phyloP scores from a whole-genome alignment of 352 stramenopile species.

The Phytophthora sansomeana region DNA sequence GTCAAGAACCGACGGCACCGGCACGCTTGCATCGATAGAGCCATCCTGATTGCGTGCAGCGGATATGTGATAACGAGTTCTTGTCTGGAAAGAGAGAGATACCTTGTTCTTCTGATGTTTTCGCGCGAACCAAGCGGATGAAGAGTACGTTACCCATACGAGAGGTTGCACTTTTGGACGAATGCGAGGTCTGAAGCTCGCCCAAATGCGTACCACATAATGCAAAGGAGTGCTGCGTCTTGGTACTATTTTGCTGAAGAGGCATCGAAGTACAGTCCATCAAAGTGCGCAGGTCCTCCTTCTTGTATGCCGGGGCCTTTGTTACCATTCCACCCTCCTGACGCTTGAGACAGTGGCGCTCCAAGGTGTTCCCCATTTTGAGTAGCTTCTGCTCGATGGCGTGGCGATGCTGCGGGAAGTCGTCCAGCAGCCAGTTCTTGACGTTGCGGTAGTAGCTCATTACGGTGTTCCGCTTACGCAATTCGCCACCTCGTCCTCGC shows the following conservation, averaged over 20 bases:
- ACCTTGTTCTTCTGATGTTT: constrained; percentile 10
- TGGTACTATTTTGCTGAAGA: too few species aligned
- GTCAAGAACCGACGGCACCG: background rate
- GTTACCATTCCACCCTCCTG: constrained; percentile 3
- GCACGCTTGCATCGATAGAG: background rate
- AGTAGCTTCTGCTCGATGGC: constrained; percentile 21
- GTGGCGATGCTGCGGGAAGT: constrained; percentile 1
- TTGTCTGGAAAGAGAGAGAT: constrained; percentile 1
- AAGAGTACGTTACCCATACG: constrained; percentile 18
- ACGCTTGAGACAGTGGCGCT: constrained; percentile 14
- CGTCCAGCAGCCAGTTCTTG: constrained; percentile 24
- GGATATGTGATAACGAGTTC: constrained; percentile 3
- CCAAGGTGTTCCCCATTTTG: constrained; percentile 12
- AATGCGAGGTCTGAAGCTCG: constrained; percentile 18
- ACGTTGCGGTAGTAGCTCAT: constrained; percentile 25
- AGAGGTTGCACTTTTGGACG: constrained; percentile 23
- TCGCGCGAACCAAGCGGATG: constrained; percentile 7
- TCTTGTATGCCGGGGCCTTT: constrained; percentile 20
- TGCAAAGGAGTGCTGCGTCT: constrained; percentile 26
- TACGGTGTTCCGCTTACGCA: constrained; percentile 6
- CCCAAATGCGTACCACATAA: constrained; percentile 21
- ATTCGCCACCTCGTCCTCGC: background rate
- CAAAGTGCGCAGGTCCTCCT: constrained; percentile 16
- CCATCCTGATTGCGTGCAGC: background rate
- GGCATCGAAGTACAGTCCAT: constrained; percentile 3